These are phyloP conservation scores for Saccharomycopsis guyanensis DNA, from an alignment of 805 yeast species.

Conservation along the genomic window DNA sequence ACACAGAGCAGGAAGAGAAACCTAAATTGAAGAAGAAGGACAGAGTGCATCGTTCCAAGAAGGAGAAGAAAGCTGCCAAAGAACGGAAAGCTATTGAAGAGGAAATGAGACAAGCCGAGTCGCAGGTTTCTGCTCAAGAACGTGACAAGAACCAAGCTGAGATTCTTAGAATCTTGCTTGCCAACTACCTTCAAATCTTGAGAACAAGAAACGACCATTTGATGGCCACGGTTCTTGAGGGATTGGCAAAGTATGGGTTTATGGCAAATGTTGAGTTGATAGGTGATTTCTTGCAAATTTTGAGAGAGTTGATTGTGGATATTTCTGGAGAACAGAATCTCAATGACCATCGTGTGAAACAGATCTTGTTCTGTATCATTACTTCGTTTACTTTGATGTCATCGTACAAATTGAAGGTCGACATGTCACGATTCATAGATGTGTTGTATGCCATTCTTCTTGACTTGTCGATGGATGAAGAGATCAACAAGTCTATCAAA, in stretches of 20 bases:
- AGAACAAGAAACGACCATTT: conserved; percentile 54
- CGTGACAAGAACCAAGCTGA: conserved; percentile 81
- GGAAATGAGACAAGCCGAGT: conserved; percentile 83
- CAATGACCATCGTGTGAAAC: conserved; percentile 43
- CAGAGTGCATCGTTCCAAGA: conserved; percentile 84
- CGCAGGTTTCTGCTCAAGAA: conserved; percentile 79
- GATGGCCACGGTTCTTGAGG: conserved; percentile 85
- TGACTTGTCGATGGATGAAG: conserved; percentile 67
- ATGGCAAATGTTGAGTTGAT: conserved; percentile 87
- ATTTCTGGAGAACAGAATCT: conserved; percentile 38
- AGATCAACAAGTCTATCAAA: conserved; percentile 83
- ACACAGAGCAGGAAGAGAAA: conserved; percentile 39
- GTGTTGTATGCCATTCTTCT: conserved; percentile 64
- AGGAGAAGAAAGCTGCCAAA: conserved; percentile 79
- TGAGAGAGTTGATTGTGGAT: conserved; percentile 69
- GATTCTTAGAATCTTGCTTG: conserved; percentile 63
- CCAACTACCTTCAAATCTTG: conserved; percentile 70
- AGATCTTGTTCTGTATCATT: conserved; percentile 71
- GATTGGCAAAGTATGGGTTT: conserved; percentile 82
- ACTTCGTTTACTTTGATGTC: conserved; percentile 87
- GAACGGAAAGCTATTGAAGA: conserved; percentile 83
- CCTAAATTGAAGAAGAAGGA: conserved; percentile 66
- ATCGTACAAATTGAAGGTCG: conserved; percentile 66
- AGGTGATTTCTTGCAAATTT: conserved; percentile 86
- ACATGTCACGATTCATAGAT: conserved; percentile 72